These are phyloP conservation scores for Alternaria viburni DNA, from an alignment of 2,329 filamentous ascomycete genomes.

Conservation along the genomic window DNA sequence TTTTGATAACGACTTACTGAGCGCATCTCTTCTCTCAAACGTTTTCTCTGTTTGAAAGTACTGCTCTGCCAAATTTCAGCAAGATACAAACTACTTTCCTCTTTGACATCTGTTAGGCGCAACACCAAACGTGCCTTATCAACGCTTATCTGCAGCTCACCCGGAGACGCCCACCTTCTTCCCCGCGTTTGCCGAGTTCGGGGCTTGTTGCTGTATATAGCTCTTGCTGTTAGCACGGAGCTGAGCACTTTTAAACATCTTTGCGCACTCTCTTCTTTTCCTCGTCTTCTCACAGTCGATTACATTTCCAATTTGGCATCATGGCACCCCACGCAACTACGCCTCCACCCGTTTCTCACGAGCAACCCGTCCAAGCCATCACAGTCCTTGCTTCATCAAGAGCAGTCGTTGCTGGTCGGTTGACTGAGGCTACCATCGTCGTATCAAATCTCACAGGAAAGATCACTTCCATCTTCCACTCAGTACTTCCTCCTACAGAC, in stretches of 20 bases:
- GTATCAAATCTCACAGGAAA: constrained; percentile 82
- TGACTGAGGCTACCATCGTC: constrained; percentile 83
- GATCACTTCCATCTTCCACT: constrained; percentile 76
- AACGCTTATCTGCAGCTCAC: constrained; percentile 41
- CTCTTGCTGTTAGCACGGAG: constrained; percentile 18
- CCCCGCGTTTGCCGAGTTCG: constrained; percentile 32
- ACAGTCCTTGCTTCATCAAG: constrained; percentile 84
- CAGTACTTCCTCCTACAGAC: constrained; percentile 73
- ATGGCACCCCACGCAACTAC: constrained; percentile 50
- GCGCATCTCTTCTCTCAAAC: constrained; percentile 6
- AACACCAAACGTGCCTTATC: constrained; percentile 37
- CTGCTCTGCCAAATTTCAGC: neutral
- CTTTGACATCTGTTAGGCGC: constrained; percentile 14
- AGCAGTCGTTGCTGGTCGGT: constrained; percentile 75
- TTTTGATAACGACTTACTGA: constrained; percentile 15
- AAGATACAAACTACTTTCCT: constrained; percentile 4
- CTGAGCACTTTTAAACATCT: constrained; percentile 5
- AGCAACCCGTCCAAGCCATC: constrained; percentile 55
- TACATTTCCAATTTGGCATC: constrained; percentile 6
- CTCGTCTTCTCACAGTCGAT: constrained; percentile 5
- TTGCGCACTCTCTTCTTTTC: constrained; percentile 9
- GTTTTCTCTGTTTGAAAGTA: neutral
- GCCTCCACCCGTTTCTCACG: constrained; percentile 36
- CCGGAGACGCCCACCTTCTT: constrained; percentile 21
- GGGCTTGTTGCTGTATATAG: constrained; percentile 26